These are phyloP conservation scores for Fusarium sp. DNA, from an alignment of 2,329 filamentous ascomycete genomes.

Conservation along the genomic window DNA sequence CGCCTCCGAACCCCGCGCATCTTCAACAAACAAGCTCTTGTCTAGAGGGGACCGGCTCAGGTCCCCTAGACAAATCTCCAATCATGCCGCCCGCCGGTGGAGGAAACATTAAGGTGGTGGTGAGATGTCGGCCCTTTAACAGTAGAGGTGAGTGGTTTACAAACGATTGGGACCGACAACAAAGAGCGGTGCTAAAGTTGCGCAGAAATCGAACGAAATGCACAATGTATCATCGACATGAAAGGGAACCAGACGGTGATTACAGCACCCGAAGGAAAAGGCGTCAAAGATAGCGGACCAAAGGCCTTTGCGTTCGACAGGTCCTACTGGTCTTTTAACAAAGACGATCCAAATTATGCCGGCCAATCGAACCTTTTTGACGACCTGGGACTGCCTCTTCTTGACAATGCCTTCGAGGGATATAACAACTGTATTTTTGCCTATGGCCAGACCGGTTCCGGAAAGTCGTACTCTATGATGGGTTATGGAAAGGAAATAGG, in stretches of 20 bases:
- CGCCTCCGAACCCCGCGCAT: constrained; percentile 44
- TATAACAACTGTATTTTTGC: constrained; percentile 99
- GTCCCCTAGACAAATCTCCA: constrained; percentile 50
- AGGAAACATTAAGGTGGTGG: constrained; percentile 99
- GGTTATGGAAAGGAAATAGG: constrained; percentile 95
- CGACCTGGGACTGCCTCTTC: constrained; percentile 86
- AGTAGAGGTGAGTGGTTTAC: constrained; percentile 75
- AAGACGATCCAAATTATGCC: constrained; percentile 82
- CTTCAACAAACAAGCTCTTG: constrained; percentile 38
- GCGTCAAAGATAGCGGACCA: constrained; percentile 74
- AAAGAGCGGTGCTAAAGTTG: constrained; percentile 33
- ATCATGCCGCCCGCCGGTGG: constrained; percentile 70
- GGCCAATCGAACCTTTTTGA: constrained; percentile 89
- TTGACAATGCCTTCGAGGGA: constrained; percentile 97
- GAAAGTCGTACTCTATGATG: constrained; percentile 99
- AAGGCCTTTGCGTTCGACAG: constrained; percentile 96
- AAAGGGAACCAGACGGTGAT: constrained; percentile 91
- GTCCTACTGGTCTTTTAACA: constrained; percentile 98
- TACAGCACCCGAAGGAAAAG: constrained; percentile 76
- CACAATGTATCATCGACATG: constrained; percentile 99
- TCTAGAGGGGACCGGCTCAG: constrained; percentile 50
- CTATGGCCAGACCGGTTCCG: constrained; percentile 97
- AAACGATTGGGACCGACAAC: neutral
- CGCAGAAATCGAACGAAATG: constrained; percentile 85
- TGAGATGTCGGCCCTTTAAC: constrained; percentile 95